A percentile compares a stretch with the other conserved stretches of the same genome.
Conservation (phyloP, 345 rosid genomes). For the Noccaea bulbosa region DNA sequence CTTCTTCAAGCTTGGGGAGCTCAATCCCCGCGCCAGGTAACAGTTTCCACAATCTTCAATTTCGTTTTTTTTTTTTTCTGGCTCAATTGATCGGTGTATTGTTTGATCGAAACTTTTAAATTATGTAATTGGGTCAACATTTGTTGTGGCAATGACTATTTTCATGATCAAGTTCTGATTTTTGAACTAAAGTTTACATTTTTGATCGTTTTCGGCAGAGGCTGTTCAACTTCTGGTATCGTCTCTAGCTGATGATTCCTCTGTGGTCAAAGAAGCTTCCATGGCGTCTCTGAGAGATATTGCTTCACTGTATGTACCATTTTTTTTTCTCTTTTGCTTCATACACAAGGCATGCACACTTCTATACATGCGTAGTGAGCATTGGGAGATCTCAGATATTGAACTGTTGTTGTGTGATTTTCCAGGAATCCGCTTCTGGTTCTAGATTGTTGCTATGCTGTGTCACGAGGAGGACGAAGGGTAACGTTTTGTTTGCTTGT, state of each 20-base stretch:
- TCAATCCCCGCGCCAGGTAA: conserved; percentile 78
- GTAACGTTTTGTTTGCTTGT: conserved; percentile 45
- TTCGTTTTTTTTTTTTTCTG: background rate
- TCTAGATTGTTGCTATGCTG: conserved; percentile 84
- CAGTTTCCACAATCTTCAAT: conserved; percentile 16
- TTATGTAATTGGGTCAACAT: conserved; percentile 34
- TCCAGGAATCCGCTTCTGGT: conserved; percentile 90
- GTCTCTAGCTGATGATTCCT: conserved; percentile 85
- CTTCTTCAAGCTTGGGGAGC: conserved; percentile 76
- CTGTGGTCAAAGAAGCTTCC: conserved; percentile 71
- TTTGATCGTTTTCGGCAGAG: conserved; percentile 51
- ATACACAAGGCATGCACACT: conserved; percentile 17
- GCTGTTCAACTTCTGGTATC: conserved; percentile 86
- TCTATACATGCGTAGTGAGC: background rate
- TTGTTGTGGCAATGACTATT: conserved; percentile 14
- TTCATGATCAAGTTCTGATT: conserved; percentile 28
- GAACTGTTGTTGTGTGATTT: conserved; percentile 5
- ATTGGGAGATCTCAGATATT: conserved; percentile 3
- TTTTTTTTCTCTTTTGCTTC: conserved; percentile 19
- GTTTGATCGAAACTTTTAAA: background rate
- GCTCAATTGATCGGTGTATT: conserved; percentile 15
- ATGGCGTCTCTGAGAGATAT: conserved; percentile 85
- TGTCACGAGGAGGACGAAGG: conserved; percentile 90
- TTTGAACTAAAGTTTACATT: conserved; percentile 19
- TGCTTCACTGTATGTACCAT: conserved; percentile 57